phyloP scores from a whole-genome alignment of 768 basidiomycete genomes.

The Neoboletus brunneissimus region DNA sequence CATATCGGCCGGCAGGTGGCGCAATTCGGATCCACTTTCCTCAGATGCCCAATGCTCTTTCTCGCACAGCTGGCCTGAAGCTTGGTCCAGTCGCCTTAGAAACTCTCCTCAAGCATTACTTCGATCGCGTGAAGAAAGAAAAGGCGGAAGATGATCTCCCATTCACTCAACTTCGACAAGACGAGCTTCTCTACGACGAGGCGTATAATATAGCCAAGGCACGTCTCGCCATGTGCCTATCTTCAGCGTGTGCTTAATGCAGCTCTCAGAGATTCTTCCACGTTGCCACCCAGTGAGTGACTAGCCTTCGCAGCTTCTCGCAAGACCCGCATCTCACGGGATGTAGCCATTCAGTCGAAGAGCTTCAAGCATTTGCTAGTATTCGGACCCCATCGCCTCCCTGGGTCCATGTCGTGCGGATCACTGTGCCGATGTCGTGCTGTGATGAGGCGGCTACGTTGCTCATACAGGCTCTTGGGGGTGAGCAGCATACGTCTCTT shows the following conservation, averaged over 20 bases:
- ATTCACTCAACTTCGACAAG: constrained; percentile 53
- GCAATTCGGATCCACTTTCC: background rate
- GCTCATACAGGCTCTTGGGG: constrained; percentile 78
- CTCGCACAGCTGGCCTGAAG: constrained; percentile 58
- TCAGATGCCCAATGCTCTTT: constrained; percentile 50
- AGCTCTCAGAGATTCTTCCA: constrained; percentile 65
- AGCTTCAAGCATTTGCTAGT: constrained; percentile 76
- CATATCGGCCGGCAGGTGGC: background rate
- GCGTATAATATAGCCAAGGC: constrained; percentile 77
- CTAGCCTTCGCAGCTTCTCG: background rate
- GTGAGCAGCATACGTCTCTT: constrained; percentile 66
- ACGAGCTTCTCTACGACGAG: constrained; percentile 80
- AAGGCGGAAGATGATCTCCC: constrained; percentile 36
- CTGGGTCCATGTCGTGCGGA: constrained; percentile 70
- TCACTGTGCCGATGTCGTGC: constrained; percentile 68
- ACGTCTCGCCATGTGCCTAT: constrained; percentile 13
- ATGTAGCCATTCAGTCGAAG: constrained; percentile 78
- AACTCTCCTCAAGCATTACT: constrained; percentile 83
- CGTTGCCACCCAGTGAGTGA: constrained; percentile 60
- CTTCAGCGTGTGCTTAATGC: background rate
- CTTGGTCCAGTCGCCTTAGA: constrained; percentile 73
- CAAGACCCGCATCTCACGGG: background rate
- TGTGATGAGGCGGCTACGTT: constrained; percentile 73
- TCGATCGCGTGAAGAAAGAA: constrained; percentile 57
- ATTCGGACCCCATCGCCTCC: constrained; percentile 82